Percentiles rank a stretch among this genome's conserved stretches.
Evolutionary conservation across 495 filamentous ascomycete genomes (phyloP).

Genomic region (Jackrogersella multiformis): DNA sequence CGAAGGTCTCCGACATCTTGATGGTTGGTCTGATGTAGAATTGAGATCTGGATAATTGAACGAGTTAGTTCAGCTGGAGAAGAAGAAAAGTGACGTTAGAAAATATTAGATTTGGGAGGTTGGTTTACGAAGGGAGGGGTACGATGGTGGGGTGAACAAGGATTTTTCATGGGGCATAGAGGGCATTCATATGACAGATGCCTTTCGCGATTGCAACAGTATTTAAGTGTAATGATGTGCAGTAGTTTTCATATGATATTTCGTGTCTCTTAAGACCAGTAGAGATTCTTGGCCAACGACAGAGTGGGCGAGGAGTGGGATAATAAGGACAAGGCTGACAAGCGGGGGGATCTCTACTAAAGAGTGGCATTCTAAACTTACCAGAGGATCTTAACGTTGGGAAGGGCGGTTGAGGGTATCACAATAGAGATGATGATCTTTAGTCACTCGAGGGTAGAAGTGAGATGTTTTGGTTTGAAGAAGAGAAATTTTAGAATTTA

Average conservation of each 20-base stretch:
- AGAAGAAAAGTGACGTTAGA: slow-evolving; percentile 4
- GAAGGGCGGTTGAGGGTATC: slow-evolving; percentile 37
- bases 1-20: slow-evolving; percentile 94
- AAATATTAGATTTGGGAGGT: background rate
- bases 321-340: slow-evolving; percentile 39
- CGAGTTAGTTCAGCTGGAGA: slow-evolving; percentile 19
- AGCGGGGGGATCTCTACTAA: slow-evolving; percentile 13
- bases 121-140: slow-evolving; percentile 10
- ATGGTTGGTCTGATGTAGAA: slow-evolving; percentile 36
- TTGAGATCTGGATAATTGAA: slow-evolving; percentile 4
- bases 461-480: slow-evolving; percentile 16
- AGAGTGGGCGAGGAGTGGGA: slow-evolving; percentile 1
- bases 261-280: background rate
- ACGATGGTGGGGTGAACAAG: slow-evolving; percentile 4
- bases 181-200: background rate
- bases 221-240: background rate
- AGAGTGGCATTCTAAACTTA: slow-evolving; percentile 33
- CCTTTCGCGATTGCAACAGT: background rate
- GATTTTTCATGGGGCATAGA: background rate
- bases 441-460: slow-evolving; percentile 10
- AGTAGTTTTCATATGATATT: background rate
- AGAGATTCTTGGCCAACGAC: background rate
- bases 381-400: slow-evolving; percentile 7
- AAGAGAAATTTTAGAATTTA: slow-evolving; percentile 25
- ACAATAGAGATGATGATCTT: slow-evolving; percentile 21